Evolutionary conservation across 2,329 filamentous ascomycete genomes (phyloP).

Genomic region (Exophiala oligosperma): DNA sequence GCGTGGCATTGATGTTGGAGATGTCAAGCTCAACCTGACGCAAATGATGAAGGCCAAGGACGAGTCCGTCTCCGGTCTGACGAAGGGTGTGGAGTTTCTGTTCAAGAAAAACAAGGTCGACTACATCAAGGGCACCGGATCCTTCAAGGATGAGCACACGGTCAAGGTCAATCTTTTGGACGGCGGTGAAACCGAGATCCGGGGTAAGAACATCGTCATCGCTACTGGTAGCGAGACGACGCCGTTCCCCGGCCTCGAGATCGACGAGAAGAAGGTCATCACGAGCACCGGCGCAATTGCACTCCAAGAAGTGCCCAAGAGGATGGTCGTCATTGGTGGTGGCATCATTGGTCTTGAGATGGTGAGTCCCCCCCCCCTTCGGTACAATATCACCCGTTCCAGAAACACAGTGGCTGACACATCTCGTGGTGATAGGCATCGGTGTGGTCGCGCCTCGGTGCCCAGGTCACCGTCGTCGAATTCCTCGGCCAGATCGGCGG

Average conservation of each 20-base stretch:
- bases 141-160: constrained; percentile 86
- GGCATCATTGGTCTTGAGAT: constrained; percentile 99
- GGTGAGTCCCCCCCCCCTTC: constrained; percentile 49
- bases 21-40: constrained; percentile 91
- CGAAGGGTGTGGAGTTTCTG: constrained; percentile 96
- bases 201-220: constrained; percentile 96
- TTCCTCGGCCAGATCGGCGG: constrained; percentile 95
- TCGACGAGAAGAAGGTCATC: constrained; percentile 97
- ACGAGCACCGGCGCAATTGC: constrained; percentile 94
- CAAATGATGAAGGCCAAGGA: constrained; percentile 99
- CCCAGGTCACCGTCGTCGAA: constrained; percentile 96
- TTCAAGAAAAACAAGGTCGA: constrained; percentile 99
- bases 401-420: no score
- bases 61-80: constrained; percentile 79
- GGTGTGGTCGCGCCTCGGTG: constrained; percentile 91
- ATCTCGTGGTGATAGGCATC: constrained; percentile 57
- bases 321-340: constrained; percentile 95
- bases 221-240: constrained; percentile 94
- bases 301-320: constrained; percentile 87
- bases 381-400: no score
- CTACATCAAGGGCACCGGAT: constrained; percentile 90
- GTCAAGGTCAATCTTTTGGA: constrained; percentile 88
- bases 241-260: constrained; percentile 90
- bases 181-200: constrained; percentile 82
- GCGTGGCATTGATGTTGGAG: constrained; percentile 94